Base-by-base conservation (phyloP, 768 basidiomycete species). In the Coprinellus aureogranulatus region DNA sequence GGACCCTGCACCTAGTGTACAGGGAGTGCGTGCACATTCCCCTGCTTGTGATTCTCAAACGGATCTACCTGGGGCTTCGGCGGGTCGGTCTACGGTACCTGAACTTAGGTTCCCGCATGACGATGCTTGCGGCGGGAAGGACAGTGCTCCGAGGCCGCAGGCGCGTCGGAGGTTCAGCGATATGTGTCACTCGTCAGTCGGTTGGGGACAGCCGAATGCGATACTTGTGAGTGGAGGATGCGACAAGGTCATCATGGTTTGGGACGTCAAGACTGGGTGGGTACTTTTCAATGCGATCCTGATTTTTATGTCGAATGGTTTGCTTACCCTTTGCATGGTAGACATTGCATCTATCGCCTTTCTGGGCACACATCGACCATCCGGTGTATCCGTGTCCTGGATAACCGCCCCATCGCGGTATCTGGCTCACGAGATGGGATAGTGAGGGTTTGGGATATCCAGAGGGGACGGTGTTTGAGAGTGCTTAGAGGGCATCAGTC, bases 171-270 rank as follows among this genome's bases (percentile, higher is more conserved):
- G 77, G 55, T 77, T 75, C 37, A 86, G 80, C 53, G 78, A 81
- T 57, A 72, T 77, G 16, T 85, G 86, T 59, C 83, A 84, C 53
- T 81, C 90, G 2, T 87, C 89, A 0, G 80, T 84, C 53, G 96
- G 96, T 1, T 98, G 93, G 92, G 94, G 95, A 0, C 91, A 95
- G 67, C 84, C 86, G 1, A 84, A 85, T 49, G 77, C 92, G 6
- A 75, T 97, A 4, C 85, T 96, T 20, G 89, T 98, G 23, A 94
- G 89, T 59, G 95, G 92, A 1, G 95, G 94, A 4, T 97, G 96
- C 65, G 96, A 99, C 67, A 89, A 94, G 63, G 82, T 84, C 45
- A 74, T 99, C n/a, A 79, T 89, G 34, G 92, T 99, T 0, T 98
- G 95, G 95, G 93, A 97, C 67, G 83, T 89, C 6, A 79, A 83